Percentiles rank a stretch among this genome's conserved stretches.
Conservation (phyloP, 1,139 yeast species). For the Lodderomyces orthopsilosis region DNA sequence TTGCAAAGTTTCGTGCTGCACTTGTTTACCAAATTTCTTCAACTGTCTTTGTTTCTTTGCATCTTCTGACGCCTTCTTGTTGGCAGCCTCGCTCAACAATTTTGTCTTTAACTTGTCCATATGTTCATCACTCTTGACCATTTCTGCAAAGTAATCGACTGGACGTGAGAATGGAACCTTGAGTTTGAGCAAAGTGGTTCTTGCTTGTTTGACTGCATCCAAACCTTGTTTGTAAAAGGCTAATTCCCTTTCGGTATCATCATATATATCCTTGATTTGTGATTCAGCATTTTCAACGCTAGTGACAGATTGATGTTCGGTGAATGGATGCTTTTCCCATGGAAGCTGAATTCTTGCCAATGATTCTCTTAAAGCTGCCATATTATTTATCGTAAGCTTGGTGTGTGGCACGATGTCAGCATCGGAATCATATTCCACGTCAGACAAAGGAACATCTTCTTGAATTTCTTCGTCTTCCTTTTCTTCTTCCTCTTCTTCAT, state of each 20-base stretch:
- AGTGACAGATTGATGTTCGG: conserved; percentile 77
- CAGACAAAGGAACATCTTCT: conserved; percentile 73
- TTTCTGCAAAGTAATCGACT: conserved; percentile 93
- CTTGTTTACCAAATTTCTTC: conserved; percentile 97
- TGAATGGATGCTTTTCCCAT: conserved; percentile 69
- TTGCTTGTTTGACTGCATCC: conserved; percentile 75
- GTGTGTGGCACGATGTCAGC: conserved; percentile 90
- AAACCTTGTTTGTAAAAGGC: conserved; percentile 89
- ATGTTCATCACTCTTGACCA: conserved; percentile 97
- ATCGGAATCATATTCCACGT: conserved; percentile 78
- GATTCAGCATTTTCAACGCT: conserved; percentile 58
- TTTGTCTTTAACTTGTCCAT: conserved; percentile 91
- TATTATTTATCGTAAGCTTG: conserved; percentile 75
- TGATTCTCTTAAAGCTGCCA: conserved; percentile 66
- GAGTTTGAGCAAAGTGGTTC: conserved; percentile 59
- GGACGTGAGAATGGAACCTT: conserved; percentile 92
- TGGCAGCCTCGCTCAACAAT: conserved; percentile 80
- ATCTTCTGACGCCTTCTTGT: conserved; percentile 88
- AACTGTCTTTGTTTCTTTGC: conserved; percentile 92
- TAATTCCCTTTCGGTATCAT: conserved; percentile 77
- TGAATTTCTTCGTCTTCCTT: conserved; percentile 45
- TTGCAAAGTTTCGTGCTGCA: conserved; percentile 89
- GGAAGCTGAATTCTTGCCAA: conserved; percentile 68
- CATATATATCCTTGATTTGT: conserved; percentile 83
- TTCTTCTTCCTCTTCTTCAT: conserved; percentile 43